Base-by-base conservation (phyloP, 2,329 filamentous ascomycete species). In the Helicocarpus griseus region DNA sequence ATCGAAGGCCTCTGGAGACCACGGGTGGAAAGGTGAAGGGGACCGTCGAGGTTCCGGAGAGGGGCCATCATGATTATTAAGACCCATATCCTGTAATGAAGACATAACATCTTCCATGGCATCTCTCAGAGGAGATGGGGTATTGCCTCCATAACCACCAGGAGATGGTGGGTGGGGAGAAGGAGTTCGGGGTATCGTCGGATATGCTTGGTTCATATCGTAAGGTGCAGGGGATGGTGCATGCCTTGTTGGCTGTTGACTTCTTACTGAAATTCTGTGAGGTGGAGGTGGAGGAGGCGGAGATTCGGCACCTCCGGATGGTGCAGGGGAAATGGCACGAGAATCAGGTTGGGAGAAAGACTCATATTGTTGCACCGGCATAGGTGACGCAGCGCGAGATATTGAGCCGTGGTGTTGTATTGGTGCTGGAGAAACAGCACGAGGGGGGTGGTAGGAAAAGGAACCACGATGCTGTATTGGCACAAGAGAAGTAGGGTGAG, bases 91-190 rank as follows among this genome's bases (percentile, higher is more conserved):
- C 63, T 95, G 85, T 40, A 98, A 71, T 51, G 93, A 94, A 58
- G 93, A 89, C 82, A 97, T 96, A 3, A 98, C 90, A 67, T 94
- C 91, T 63, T 97, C 91, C 89, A 98, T 98, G 1, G 93, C 93
- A 66, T 90, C 89, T 53, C 93, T 80, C 2, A 98, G 73, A 0
- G 93, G 93, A 2, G 93, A 97, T 1, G 93, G 93, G 0, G 93
- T 98, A 65, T 87, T 73, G 1, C 82, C n/a, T n/a, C n/a, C 82
- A 41, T 77, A 80, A 36, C 74, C 73, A 43, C 77, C 80, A 1
- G 86, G 82, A 4, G 88, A 89, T 3, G 81, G 67, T 9, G 68
- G 65, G 13, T 62, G 65, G 8, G 76, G 74, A 7, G 78, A 80
- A 5, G 75, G 73, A 8, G 71, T 73, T 56, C 76, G 65, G 19